Conservation (phyloP, 2,329 filamentous ascomycete genomes). For the Epicoccum sorghinum region DNA sequence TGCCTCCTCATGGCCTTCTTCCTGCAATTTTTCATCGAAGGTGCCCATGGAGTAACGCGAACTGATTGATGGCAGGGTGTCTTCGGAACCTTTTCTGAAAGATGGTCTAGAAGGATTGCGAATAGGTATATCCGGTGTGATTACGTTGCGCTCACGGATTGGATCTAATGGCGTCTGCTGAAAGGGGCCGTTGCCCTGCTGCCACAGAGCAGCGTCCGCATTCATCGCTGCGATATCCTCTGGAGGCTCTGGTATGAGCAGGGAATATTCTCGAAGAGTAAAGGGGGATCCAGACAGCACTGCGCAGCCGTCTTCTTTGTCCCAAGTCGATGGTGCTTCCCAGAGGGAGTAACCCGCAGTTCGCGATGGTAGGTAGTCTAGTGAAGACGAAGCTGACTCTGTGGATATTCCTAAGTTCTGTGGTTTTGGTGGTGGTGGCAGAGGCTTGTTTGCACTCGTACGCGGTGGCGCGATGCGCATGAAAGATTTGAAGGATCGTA, state of each 20-base stretch:
- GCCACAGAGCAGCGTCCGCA: slow-evolving; percentile 19
- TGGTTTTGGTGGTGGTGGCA: slow-evolving; percentile 24
- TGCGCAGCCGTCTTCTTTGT: slow-evolving; percentile 9
- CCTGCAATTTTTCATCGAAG: background rate
- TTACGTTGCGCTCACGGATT: slow-evolving; percentile 24
- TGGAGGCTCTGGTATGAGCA: slow-evolving; percentile 40
- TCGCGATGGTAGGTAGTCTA: background rate
- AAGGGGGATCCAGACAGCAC: background rate
- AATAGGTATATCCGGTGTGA: slow-evolving; percentile 21
- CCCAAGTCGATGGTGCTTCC: slow-evolving; percentile 39
- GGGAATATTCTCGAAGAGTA: slow-evolving; percentile 24
- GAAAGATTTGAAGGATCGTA: slow-evolving; percentile 42
- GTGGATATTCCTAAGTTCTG: slow-evolving; percentile 6
- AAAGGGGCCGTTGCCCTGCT: slow-evolving; percentile 4
- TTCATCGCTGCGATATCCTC: slow-evolving; percentile 23
- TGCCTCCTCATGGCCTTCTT: background rate
- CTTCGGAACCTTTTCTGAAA: slow-evolving; percentile 4
- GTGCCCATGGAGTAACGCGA: background rate
- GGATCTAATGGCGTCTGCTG: slow-evolving; percentile 25
- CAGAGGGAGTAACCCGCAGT: slow-evolving; percentile 22
- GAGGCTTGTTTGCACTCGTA: slow-evolving; percentile 27
- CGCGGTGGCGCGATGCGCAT: slow-evolving; percentile 30
- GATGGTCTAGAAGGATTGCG: slow-evolving; percentile 28
- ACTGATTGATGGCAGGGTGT: background rate
- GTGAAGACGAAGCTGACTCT: slow-evolving; percentile 7